Conservation (phyloP, 2,329 filamentous ascomycete species). For the Aspergillus sojae region DNA sequence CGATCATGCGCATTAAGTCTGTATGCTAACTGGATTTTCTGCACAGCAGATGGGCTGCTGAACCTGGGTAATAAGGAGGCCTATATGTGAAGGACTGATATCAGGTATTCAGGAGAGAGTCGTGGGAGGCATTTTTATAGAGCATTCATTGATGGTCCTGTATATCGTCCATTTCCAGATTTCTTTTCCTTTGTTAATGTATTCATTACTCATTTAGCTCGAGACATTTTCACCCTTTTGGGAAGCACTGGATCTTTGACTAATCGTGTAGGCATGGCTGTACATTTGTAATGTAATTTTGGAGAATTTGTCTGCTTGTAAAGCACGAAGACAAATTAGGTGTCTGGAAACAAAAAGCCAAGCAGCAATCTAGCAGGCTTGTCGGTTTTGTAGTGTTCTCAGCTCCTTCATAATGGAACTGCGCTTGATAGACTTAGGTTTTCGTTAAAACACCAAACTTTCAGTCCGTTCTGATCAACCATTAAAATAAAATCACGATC, state of each 20-base stretch:
- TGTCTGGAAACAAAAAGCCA: neutral
- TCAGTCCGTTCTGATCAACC: slow-evolving; percentile 16
- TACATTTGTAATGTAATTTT: neutral
- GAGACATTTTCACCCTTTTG: neutral
- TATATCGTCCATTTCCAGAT: slow-evolving; percentile 24
- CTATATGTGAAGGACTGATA: slow-evolving; percentile 8
- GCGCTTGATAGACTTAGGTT: neutral
- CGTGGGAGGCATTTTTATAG: slow-evolving; percentile 21
- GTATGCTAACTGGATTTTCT: slow-evolving; percentile 19
- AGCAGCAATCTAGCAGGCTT: neutral
- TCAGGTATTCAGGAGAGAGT: slow-evolving; percentile 6
- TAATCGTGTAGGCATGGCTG: neutral
- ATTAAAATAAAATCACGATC: slow-evolving; percentile 24
- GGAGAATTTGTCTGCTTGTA: neutral
- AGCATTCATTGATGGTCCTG: slow-evolving; percentile 24
- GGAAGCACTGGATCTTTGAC: neutral
- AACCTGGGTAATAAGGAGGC: slow-evolving; percentile 2
- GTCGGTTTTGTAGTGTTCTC: neutral
- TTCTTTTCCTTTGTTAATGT: slow-evolving; percentile 16
- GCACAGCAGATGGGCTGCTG: slow-evolving; percentile 16
- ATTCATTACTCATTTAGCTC: slow-evolving; percentile 8
- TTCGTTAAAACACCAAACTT: slow-evolving; percentile 30
- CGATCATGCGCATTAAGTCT: neutral
- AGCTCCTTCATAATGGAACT: neutral
- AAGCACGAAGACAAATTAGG: neutral